phyloP scores from a whole-genome alignment of 371 early-diverging fungal genomes.

The Chytridium lagenaria region DNA sequence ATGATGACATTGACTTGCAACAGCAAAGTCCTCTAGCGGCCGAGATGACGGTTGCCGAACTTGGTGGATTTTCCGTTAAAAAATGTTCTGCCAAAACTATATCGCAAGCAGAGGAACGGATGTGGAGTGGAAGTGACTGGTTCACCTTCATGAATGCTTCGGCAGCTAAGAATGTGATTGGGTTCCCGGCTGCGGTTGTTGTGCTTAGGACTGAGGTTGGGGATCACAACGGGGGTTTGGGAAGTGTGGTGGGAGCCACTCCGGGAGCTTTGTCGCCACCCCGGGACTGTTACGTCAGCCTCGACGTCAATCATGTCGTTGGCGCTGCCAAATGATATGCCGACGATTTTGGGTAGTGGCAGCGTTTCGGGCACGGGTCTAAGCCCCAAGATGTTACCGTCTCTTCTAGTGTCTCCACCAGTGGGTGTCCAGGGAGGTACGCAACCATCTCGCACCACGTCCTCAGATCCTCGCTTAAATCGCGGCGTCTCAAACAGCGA shows the following conservation, averaged over 20 bases:
- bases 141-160: slow-evolving; percentile 48
- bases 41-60: slow-evolving; percentile 13
- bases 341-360: too few relatives aligned
- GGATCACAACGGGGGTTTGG: neutral
- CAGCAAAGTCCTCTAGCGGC: neutral
- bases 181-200: slow-evolving; percentile 15
- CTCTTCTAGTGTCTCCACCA: too few relatives aligned
- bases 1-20: neutral
- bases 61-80: slow-evolving; percentile 44
- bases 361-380: too few relatives aligned
- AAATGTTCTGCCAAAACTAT: slow-evolving; percentile 49
- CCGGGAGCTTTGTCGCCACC: too few relatives aligned
- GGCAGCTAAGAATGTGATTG: slow-evolving; percentile 64
- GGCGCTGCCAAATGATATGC: too few relatives aligned
- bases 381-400: too few relatives aligned
- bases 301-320: too few relatives aligned
- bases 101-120: slow-evolving; percentile 52
- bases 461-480: too few relatives aligned
- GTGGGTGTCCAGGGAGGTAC: too few relatives aligned
- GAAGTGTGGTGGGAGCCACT: neutral
- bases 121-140: slow-evolving; percentile 52
- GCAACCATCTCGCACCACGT: too few relatives aligned
- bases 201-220: slow-evolving; percentile 12
- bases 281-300: too few relatives aligned
- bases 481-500: too few relatives aligned